A percentile compares a stretch with the other conserved stretches of the same genome.
phyloP scores from a whole-genome alignment of 352 stramenopile species.

The Phytophthora litchii region DNA sequence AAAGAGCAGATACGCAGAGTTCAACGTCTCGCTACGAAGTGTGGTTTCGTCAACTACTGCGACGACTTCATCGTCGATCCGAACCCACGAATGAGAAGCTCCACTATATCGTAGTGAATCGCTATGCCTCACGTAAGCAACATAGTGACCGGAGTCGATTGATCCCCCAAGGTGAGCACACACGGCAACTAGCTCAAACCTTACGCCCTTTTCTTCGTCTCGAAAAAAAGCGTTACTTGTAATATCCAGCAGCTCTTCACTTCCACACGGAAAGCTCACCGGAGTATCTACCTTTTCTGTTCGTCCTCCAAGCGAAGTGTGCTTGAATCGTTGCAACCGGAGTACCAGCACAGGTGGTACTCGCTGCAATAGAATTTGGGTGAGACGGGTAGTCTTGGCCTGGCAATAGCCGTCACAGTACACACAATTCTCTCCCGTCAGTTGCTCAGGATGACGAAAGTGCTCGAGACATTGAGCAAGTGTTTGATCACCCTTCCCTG shows the following conservation, averaged over 20 bases:
- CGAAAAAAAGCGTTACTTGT: constrained; percentile 72
- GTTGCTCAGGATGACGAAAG: constrained; percentile 60
- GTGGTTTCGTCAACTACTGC: constrained; percentile 47
- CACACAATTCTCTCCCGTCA: constrained; percentile 69
- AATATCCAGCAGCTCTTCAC: constrained; percentile 54
- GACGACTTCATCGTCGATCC: constrained; percentile 75
- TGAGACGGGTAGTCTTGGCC: constrained; percentile 67
- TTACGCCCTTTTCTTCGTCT: constrained; percentile 41
- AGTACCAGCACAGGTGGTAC: constrained; percentile 59
- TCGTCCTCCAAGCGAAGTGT: constrained; percentile 33
- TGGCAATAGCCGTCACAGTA: constrained; percentile 75
- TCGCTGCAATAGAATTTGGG: constrained; percentile 75
- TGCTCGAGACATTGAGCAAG: constrained; percentile 59
- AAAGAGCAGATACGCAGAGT: constrained; percentile 78
- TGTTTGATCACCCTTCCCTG: constrained; percentile 45
- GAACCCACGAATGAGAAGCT: constrained; percentile 52
- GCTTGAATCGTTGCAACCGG: constrained; percentile 76
- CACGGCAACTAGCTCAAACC: constrained; percentile 68
- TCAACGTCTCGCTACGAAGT: constrained; percentile 57
- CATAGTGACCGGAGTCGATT: constrained; percentile 76
- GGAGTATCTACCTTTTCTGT: constrained; percentile 60
- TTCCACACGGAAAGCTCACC: constrained; percentile 65
- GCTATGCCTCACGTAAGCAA: constrained; percentile 57
- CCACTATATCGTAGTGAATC: constrained; percentile 4
- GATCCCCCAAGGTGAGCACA: constrained; percentile 73